Percentiles rank a stretch among this genome's conserved stretches.
phyloP scores from a whole-genome alignment of 345 rosid genomes.

The Rhodomyrtus tomentosa region DNA sequence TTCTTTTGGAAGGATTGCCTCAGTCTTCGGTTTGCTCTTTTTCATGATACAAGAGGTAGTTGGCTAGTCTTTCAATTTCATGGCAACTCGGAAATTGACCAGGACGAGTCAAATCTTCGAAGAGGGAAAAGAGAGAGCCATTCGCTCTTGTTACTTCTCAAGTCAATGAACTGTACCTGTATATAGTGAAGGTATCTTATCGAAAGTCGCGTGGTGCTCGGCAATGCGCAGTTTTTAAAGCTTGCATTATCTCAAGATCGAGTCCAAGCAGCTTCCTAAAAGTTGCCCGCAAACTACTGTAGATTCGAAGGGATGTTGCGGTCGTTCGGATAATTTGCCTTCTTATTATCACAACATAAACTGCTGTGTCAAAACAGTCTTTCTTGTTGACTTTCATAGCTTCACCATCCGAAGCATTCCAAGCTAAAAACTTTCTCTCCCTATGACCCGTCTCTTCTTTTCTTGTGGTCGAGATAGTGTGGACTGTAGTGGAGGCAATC shows the following conservation, averaged over 20 bases:
- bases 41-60: not conserved
- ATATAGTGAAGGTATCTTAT: not conserved
- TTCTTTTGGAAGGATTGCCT: not conserved
- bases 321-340: too few species aligned
- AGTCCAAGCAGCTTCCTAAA: not conserved
- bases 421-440: not conserved
- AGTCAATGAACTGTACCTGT: not conserved
- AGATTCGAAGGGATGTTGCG: not conserved
- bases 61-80: not conserved
- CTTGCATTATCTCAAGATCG: not conserved
- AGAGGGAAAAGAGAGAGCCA: not conserved
- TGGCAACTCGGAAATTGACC: not conserved
- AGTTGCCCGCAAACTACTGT: not conserved
- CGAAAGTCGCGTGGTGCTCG: not conserved
- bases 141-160: not conserved
- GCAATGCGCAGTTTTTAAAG: not conserved
- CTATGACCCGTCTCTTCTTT: not conserved
- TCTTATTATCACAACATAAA: not conserved
- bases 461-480: not conserved
- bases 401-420: not conserved
- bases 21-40: not conserved
- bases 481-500: not conserved
- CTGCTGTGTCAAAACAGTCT: not conserved
- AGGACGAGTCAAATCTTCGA: not conserved
- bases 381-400: not conserved